Evolutionary conservation across 164 flowering plant genomes (phyloP).

Genomic region (Aristolochia contorta): DNA sequence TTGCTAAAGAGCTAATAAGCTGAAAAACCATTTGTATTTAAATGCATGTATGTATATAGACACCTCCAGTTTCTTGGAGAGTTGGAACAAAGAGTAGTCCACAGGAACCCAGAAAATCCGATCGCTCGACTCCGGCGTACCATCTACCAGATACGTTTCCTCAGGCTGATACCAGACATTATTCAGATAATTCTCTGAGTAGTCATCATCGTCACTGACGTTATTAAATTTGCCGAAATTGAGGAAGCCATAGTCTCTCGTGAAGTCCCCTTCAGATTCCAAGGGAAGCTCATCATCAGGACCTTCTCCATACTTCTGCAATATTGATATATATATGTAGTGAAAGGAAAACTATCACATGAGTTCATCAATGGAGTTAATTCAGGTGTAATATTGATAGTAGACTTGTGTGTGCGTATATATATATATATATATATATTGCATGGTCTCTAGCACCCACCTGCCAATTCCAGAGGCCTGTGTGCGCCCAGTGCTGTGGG

Average conservation of each 20-base stretch:
- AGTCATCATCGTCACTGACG: not conserved
- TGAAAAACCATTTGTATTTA: too few species aligned
- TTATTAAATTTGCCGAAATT: not conserved
- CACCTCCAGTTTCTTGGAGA: conserved; percentile 7
- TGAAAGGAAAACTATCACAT: not conserved
- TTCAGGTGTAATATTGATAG: not conserved
- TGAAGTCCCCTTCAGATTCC: conserved; percentile 55
- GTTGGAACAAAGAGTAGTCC: not conserved
- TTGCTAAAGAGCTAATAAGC: too few species aligned
- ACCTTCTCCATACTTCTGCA: conserved; percentile 61
- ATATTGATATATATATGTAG: not conserved
- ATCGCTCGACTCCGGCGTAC: conserved; percentile 5
- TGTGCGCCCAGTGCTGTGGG: conserved; percentile 65
- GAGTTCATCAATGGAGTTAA: not conserved
- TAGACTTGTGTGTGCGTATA: too few species aligned
- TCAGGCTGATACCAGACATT: conserved; percentile 12
- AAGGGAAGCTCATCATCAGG: conserved; percentile 41
- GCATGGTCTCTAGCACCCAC: conserved; percentile 14
- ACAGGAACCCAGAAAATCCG: conserved; percentile 12
- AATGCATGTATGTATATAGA: too few species aligned
- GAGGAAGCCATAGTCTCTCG: conserved; percentile 33
- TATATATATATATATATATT: too few species aligned
- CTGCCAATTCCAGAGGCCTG: conserved; percentile 84
- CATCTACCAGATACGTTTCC: conserved; percentile 6
- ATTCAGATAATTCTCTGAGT: not conserved